A percentile compares a stretch with the other conserved stretches of the same genome.
Conservation (phyloP, 1,139 yeast species). For the Geotrichum candidum region DNA sequence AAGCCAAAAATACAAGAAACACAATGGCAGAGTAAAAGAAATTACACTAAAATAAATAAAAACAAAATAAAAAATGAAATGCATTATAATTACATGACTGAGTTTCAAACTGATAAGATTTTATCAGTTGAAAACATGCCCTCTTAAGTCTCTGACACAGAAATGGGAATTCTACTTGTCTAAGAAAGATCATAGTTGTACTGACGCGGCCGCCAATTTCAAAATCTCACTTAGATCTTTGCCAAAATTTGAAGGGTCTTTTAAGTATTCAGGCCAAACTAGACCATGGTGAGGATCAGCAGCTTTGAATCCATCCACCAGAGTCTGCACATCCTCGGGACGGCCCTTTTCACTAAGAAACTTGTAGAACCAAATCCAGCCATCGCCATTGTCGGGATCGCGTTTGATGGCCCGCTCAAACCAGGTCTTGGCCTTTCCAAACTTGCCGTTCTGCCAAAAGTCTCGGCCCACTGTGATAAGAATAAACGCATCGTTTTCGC, state of each 20-base stretch:
- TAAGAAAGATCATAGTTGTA: not conserved
- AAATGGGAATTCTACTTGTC: not conserved
- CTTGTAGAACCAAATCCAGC: conserved; percentile 65
- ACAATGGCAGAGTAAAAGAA: not conserved
- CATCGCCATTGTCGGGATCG: conserved; percentile 63
- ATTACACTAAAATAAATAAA: too few relatives aligned
- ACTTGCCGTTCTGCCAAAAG: conserved; percentile 65
- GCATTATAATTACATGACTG: not conserved
- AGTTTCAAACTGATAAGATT: too few relatives aligned
- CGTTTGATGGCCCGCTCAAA: conserved; percentile 58
- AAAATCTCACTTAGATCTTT: conserved; percentile 40
- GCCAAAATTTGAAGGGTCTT: conserved; percentile 41
- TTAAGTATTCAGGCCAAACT: conserved; percentile 48
- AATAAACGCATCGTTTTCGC: conserved; percentile 56
- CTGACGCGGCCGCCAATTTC: conserved; percentile 1
- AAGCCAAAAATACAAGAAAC: not conserved
- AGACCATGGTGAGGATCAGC: conserved; percentile 56
- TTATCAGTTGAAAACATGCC: too few relatives aligned
- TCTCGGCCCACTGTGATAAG: conserved; percentile 60
- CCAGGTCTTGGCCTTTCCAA: conserved; percentile 65
- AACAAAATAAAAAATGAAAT: too few relatives aligned
- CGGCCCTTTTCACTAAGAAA: conserved; percentile 30
- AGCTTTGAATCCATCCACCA: conserved; percentile 25
- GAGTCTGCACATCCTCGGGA: not conserved
- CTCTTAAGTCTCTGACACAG: too few relatives aligned